Evolutionary conservation across 352 stramenopile genomes (phyloP).

Genomic region (Phytopythium vexans): DNA sequence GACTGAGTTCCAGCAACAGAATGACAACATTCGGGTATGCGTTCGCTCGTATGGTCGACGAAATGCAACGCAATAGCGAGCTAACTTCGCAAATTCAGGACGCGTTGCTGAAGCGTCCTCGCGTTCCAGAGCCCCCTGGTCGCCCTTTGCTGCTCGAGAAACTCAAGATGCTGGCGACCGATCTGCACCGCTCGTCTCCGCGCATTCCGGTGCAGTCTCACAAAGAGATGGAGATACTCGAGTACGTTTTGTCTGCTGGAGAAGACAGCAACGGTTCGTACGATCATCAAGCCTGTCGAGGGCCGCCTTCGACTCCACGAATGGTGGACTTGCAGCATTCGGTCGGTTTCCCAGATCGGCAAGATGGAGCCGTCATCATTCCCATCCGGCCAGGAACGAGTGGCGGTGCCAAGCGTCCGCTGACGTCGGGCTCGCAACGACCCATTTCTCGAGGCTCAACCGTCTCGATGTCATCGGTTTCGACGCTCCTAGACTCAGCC

Average conservation of each 20-base stretch:
- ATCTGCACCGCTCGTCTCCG: conserved; percentile 30
- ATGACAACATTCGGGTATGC: conserved; percentile 67
- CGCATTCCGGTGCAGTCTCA: conserved; percentile 17
- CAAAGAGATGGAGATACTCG: conserved; percentile 54
- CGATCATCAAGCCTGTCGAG: conserved; percentile 4
- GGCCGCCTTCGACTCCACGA: conserved; percentile 35
- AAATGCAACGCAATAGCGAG: background rate
- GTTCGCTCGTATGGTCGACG: background rate
- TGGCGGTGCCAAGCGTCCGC: conserved; percentile 20
- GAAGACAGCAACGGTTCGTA: conserved; percentile 12
- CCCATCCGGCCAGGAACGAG: conserved; percentile 54
- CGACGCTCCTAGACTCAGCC: conserved; percentile 52
- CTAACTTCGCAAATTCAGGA: conserved; percentile 28
- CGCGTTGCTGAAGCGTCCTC: conserved; percentile 40
- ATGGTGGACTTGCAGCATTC: conserved; percentile 31
- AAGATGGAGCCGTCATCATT: conserved; percentile 18
- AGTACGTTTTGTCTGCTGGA: conserved; percentile 46
- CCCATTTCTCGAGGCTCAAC: conserved; percentile 67
- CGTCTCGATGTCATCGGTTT: conserved; percentile 51
- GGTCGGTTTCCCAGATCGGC: conserved; percentile 27
- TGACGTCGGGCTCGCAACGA: conserved; percentile 43
- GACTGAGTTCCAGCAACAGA: conserved; percentile 76
- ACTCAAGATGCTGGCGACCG: conserved; percentile 56
- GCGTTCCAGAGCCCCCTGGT: conserved; percentile 58
- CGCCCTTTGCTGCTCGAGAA: conserved; percentile 68